phyloP scores from a whole-genome alignment of 148 eudicot species.

The Persicaria tinctoria region DNA sequence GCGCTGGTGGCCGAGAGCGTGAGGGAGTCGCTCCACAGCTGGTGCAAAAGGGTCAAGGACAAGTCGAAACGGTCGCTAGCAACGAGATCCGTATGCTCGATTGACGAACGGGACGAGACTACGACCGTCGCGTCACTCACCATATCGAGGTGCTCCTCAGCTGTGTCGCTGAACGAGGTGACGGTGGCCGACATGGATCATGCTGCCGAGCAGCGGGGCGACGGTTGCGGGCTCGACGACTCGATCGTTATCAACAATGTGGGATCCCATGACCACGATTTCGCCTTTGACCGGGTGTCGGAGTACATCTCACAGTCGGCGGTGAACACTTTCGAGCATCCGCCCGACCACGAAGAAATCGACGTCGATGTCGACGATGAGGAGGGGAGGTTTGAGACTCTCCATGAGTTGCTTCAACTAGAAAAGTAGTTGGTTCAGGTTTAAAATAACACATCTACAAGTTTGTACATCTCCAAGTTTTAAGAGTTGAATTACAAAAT shows the following conservation, averaged over 20 bases:
- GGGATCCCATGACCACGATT: slow-evolving; percentile 17
- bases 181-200: slow-evolving; percentile 16
- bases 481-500: no score
- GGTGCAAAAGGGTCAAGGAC: slow-evolving; percentile 92
- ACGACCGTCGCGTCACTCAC: slow-evolving; percentile 72
- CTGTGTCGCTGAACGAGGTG: slow-evolving; percentile 44
- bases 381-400: slow-evolving; percentile 29
- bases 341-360: slow-evolving; percentile 12
- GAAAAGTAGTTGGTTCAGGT: background rate
- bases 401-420: slow-evolving; percentile 33
- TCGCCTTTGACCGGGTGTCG: slow-evolving; percentile 37
- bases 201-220: background rate
- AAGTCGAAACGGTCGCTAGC: slow-evolving; percentile 63
- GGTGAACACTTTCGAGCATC: slow-evolving; percentile 24
- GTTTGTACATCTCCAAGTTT: no score
- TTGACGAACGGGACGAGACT: slow-evolving; percentile 76
- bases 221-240: background rate
- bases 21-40: slow-evolving; percentile 84
- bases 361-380: slow-evolving; percentile 8
- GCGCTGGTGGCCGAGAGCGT: slow-evolving; percentile 88
- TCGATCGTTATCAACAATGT: background rate
- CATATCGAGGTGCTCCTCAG: slow-evolving; percentile 64
- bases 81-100: slow-evolving; percentile 73
- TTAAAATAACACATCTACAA: no score
- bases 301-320: slow-evolving; percentile 40